Evolutionary conservation across 768 basidiomycete genomes (phyloP).

Genomic region (Lentinula detonsa): DNA sequence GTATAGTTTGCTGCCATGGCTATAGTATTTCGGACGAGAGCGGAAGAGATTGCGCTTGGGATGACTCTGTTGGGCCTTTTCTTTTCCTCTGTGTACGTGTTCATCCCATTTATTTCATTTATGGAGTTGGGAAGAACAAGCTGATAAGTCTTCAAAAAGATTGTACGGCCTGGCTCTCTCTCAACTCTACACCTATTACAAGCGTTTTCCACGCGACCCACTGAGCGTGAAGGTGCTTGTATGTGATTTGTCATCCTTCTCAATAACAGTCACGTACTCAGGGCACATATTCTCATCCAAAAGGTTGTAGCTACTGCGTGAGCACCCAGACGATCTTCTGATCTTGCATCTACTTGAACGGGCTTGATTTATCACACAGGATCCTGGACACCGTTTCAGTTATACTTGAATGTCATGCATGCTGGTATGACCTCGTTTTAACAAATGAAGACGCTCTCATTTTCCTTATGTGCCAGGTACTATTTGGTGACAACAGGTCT

Average conservation of each 20-base stretch:
- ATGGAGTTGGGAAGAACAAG: background rate
- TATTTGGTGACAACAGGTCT: slow-evolving; percentile 22
- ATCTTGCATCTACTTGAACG: background rate
- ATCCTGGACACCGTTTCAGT: slow-evolving; percentile 23
- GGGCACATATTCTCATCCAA: background rate
- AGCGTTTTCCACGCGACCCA: slow-evolving; percentile 23
- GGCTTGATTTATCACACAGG: slow-evolving; percentile 1
- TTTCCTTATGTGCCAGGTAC: background rate
- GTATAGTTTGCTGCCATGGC: background rate
- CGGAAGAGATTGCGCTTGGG: slow-evolving; percentile 19
- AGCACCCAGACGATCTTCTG: background rate
- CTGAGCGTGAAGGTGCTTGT: slow-evolving; percentile 21
- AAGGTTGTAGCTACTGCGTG: slow-evolving; percentile 21
- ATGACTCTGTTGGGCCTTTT: slow-evolving; percentile 27
- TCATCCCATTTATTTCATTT: background rate
- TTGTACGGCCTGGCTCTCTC: slow-evolving; percentile 26
- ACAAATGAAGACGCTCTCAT: background rate
- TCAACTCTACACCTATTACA: slow-evolving; percentile 26
- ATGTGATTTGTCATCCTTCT: background rate
- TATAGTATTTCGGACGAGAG: slow-evolving; percentile 1
- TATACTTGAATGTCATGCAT: slow-evolving; percentile 23
- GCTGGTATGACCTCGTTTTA: slow-evolving; percentile 16
- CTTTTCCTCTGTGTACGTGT: slow-evolving; percentile 23
- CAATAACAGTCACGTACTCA: background rate
- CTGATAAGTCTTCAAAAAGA: slow-evolving; percentile 9